Evolutionary conservation across 1,284 basidiomycete species (phyloP), one percentile per base, ranked within the genome.

Genomic region (Flammula alnicola): DNA sequence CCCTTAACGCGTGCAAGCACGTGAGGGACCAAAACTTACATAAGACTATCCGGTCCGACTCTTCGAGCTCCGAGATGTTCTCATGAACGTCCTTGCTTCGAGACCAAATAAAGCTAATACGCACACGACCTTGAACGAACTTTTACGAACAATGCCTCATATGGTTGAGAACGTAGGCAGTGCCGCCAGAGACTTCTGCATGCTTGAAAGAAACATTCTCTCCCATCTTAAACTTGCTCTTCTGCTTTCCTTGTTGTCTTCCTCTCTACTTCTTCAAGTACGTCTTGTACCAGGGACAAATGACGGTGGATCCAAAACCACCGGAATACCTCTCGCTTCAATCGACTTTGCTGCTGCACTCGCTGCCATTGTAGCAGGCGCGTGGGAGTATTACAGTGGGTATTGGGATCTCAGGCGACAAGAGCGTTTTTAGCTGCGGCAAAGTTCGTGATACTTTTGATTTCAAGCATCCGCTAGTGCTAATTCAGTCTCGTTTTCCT

Each of bases 121-220:
- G n/a, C 23, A 31, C 16, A 42, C 46, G 39, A 26, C 32, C 35
- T 36, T 26, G 27, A 36, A 43, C 49, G 40, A 45, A 27, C 38
- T 40, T 42, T 57, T 49, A 55, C 52, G 42, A n/a, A 51, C 38
- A 10, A 50, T 56, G 46, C 32, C 57, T 26, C 52, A 71, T 35
- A 52, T 70, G 32, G 59, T 76, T 11, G 65, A 68, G 33, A 79
- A 78, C 56, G 59, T 58, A n/a, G 77, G 75, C 22, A 77, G 76
- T 57, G 74, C 73, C 11, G 83, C 83, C 10, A 75, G 87, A 58
- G 86, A 89, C 62, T 87, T 79, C 54, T 83, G 80, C 63, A 87
- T 89, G 86, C 75, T 89, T 8, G 86, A 89, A 65, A 75, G 86
- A 44, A 89, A 89, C 58, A 69, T 86, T 39, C 72, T 89, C 19